Base-by-base conservation (phyloP, 2,329 filamentous ascomycete species). In the Botryotinia calthae region DNA sequence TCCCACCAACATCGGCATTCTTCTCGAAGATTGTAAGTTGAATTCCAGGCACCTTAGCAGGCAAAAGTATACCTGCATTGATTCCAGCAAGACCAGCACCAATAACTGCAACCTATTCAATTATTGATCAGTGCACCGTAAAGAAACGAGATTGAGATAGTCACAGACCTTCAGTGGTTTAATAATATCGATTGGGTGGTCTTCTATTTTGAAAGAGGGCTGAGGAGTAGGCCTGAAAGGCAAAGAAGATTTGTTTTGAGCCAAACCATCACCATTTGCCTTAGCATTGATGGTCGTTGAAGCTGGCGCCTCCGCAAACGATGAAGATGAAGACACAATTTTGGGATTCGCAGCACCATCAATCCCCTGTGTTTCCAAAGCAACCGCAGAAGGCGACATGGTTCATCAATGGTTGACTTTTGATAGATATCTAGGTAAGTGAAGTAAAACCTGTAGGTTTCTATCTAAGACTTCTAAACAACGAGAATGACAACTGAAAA, bases 1-100 rank as follows among this genome's bases (percentile, higher is more conserved):
- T 87, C 0, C 86, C 85, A 37, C 85, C 85, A 34, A 74, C 58
- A 40, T 77, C 75, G 34, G 71, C 62, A 42, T 84, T 85, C 79
- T 88, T 88, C 77, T 89, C 87, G 2, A 88, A 79, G 40, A 89
- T 87, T 71, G 71, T 74, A 10, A 79, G 69, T 31, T 75, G 44
- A 25, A 91, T 89, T 1, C 73, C 73, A 0, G 91, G 91, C 0
- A 94, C 87, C 75, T 94, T 94, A 16, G 83, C 86, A 0, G 91
- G 91, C 0, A 94, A 82, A 14, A 93, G 81, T 12, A 89, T 85
- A 0, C 90, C 91, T 1, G 91, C 88, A 7, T 87, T 86, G 51
- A 92, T 85, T 4, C 90, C 90, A 0, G 88, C 81, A 0, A 92
- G 81, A 0, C 90, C 90, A 14, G 89, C 90, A 1, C 90, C 90